Evolutionary conservation across 2,329 filamentous ascomycete genomes (phyloP), one percentile per base, ranked within the genome.

Genomic region (Ploettnerulaceae sp.): DNA sequence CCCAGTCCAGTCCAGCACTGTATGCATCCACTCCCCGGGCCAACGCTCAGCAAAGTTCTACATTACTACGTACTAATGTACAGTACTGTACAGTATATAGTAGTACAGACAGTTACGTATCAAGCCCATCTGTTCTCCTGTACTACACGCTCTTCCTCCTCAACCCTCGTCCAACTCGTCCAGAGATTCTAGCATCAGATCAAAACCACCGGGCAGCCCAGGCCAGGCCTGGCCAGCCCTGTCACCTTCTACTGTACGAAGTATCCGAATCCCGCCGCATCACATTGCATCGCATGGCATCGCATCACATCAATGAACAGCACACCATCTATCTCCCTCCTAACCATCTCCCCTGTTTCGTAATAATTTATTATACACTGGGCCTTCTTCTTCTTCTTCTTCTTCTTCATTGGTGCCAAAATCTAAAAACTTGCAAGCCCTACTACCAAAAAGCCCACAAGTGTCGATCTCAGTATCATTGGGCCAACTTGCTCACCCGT

Each of bases 381-480:
- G n/a, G n/a, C n/a, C n/a, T n/a, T n/a, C n/a, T n/a, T n/a, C n/a
- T n/a, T n/a, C n/a, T n/a, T n/a, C n/a, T n/a, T n/a, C n/a, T n/a
- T n/a, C n/a, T n/a, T n/a, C n/a, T n/a, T n/a, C n/a, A n/a, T n/a
- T n/a, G n/a, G n/a, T n/a, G n/a, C n/a, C n/a, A n/a, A n/a, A n/a
- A n/a, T n/a, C n/a, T n/a, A n/a, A n/a, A n/a, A n/a, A 34, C 28
- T 26, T 38, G 36, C 37, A 36, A 48, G 38, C 46, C 39, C n/a
- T n/a, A n/a, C 33, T 48, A 38, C 22, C 18, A 32, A 12, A 38
- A 24, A 18, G 28, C 29, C 42, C 45, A 39, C 45, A 45, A 42
- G 51, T 44, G 53, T 51, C 53, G 53, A 55, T 55, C 53, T 51
- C 45, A 26, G 45, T 51, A 46, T 47, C 47, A 51, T 49, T 54